Evolutionary conservation across 345 rosid genomes (phyloP), one percentile per base, ranked within the genome.

Genomic region (Excoecaria cochinchinensis): DNA sequence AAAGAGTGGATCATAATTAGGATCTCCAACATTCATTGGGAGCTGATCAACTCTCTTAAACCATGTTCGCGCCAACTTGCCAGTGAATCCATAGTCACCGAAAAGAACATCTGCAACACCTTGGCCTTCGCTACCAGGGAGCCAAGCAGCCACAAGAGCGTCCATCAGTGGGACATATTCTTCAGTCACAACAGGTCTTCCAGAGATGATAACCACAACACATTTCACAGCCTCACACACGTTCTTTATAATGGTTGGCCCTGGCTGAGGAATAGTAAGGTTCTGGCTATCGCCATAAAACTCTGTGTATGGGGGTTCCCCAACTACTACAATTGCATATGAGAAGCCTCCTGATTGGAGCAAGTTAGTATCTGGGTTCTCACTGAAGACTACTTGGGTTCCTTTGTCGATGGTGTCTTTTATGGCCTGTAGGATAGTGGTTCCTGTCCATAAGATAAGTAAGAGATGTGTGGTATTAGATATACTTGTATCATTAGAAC

Each of bases 281-380:
- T 71, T 71, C 24, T 11, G 7, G 55, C 67, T 80, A 50, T 75
- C 79, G 4, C 79, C 79, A 0, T 15, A 4, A 9, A 47, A 48
- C 44, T 80, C 82, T 0, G 79, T 73, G 42, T 75, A 80, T 11
- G 76, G 79, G 21, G 25, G 55, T 56, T 80, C 82, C 14, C 82
- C 82, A 1, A 80, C 79, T 10, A 75, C 82, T 8, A 80, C 82
- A 47, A 71, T 60, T 38, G 82, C 82, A 5, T 75, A 80, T 39
- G 67, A 64, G 76, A 70, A 80, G 13, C 65, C 63, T 36, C 36
- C 67, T 47, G 67, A 40, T 57, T 71, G 50, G 1, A 76, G 36
- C 22, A 66, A 72, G 46, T 67, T 40, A 19, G 36, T 64, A 36
- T 44, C 69, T 3, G 75, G 80, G 14, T 67, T 73, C 38, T 76